These are phyloP conservation scores for Candida argentea DNA, from an alignment of 805 yeast species.

Conservation along the genomic window DNA sequence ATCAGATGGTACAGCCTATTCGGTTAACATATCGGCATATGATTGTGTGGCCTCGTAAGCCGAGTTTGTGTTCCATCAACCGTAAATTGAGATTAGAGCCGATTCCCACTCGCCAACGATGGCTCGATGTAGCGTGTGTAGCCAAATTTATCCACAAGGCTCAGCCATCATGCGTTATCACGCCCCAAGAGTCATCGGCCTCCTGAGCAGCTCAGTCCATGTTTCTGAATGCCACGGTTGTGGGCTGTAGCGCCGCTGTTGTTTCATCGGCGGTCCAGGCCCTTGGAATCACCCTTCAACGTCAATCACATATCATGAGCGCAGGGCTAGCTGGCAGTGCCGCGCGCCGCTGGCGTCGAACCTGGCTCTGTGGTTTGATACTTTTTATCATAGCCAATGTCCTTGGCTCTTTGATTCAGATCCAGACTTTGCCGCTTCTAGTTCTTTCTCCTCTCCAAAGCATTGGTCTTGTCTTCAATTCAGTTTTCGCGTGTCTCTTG, in stretches of 20 bases:
- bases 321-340: constrained; percentile 7
- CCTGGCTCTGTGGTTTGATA: constrained; percentile 70
- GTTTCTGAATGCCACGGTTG: no score
- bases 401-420: constrained; percentile 74
- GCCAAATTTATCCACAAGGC: no score
- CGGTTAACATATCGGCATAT: no score
- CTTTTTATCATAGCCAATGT: constrained; percentile 66
- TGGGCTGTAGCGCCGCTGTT: constrained; percentile 65
- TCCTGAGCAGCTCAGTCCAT: no score
- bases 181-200: no score
- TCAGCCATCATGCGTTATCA: no score
- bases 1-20: no score
- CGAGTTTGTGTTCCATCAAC: no score
- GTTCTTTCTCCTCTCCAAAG: constrained; percentile 78
- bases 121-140: no score
- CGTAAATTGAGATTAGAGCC: no score
- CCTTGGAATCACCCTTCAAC: constrained; percentile 70
- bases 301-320: constrained; percentile 56
- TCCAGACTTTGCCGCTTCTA: constrained; percentile 73
- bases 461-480: constrained; percentile 79
- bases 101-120: no score
- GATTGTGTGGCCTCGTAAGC: no score
- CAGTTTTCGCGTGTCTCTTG: constrained; percentile 54
- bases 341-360: constrained; percentile 32
- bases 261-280: constrained; percentile 73